These are phyloP conservation scores for Penicillium sclerotiorum DNA, from an alignment of 2,329 filamentous ascomycete genomes.

Conservation along the genomic window DNA sequence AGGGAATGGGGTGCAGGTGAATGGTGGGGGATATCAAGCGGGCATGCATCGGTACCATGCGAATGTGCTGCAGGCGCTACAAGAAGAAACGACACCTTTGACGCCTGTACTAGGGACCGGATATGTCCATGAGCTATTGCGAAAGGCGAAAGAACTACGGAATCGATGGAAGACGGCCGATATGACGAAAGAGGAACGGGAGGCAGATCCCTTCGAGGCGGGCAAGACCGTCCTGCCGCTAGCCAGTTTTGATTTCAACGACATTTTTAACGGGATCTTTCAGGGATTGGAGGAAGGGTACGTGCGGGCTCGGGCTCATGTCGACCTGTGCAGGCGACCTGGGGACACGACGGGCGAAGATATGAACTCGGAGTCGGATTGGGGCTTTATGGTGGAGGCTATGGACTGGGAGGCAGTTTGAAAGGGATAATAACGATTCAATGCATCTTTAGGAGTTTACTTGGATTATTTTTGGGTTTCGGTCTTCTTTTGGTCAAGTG, in stretches of 20 bases:
- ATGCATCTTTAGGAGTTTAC: conserved; percentile 14
- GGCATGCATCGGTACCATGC: conserved; percentile 65
- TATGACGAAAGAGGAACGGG: conserved; percentile 38
- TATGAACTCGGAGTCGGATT: conserved; percentile 48
- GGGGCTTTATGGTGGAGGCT: conserved; percentile 62
- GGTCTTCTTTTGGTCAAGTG: neutral
- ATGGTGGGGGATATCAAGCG: conserved; percentile 24
- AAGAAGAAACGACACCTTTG: conserved; percentile 60
- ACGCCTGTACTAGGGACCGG: conserved; percentile 58
- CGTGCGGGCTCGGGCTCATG: conserved; percentile 52
- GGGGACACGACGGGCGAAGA: conserved; percentile 11
- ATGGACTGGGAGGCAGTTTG: conserved; percentile 60
- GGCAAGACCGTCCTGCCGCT: conserved; percentile 43
- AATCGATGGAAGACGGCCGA: conserved; percentile 74
- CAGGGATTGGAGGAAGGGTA: conserved; percentile 63
- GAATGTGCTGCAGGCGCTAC: conserved; percentile 66
- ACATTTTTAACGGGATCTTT: conserved; percentile 62
- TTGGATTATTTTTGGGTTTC: neutral
- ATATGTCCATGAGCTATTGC: conserved; percentile 60
- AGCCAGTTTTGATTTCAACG: conserved; percentile 63
- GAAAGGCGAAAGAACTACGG: conserved; percentile 68
- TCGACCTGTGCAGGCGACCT: conserved; percentile 35
- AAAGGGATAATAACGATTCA: neutral
- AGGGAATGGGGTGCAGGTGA: conserved; percentile 13
- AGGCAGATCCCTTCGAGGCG: conserved; percentile 28